These are phyloP conservation scores for Tetrahymena thermophila DNA, from an alignment of 73 alveolate species.

Conservation along the genomic window DNA sequence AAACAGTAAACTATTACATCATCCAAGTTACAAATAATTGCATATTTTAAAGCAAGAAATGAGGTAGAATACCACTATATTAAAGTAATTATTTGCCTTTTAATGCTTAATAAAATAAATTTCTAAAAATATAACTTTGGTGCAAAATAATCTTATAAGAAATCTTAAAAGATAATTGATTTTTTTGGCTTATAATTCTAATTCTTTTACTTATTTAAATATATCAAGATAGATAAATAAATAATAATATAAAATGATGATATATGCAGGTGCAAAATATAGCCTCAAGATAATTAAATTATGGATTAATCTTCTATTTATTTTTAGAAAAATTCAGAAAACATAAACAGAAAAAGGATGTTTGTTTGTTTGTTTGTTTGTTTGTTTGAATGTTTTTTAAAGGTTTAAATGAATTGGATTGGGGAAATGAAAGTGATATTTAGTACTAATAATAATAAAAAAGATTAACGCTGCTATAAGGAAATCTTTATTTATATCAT, in stretches of 20 bases:
- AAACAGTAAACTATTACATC: not conserved
- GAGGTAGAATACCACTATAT: too few relatives aligned
- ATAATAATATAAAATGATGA: not conserved
- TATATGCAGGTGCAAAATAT: not conserved
- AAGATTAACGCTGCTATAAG: not conserved
- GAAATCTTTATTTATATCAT: not conserved
- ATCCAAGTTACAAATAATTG: not conserved
- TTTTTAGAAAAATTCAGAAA: not conserved
- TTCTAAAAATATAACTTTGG: too few relatives aligned
- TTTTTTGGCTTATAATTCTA: not conserved
- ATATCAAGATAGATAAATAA: not conserved
- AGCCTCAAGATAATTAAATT: not conserved
- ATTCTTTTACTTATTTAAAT: not conserved
- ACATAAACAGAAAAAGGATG: not conserved
- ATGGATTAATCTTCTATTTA: not conserved
- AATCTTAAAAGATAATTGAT: too few relatives aligned
- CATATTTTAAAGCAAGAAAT: too few relatives aligned
- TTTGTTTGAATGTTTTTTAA: not conserved
- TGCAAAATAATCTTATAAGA: not conserved
- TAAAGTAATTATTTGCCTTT: too few relatives aligned
- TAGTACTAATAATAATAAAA: not conserved
- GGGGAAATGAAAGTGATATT: not conserved
- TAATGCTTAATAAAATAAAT: too few relatives aligned
- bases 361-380: not conserved
- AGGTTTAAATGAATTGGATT: not conserved